Base-by-base conservation (phyloP, 225 moss, liverwort and hornwort genomes). In the Pleurozium schreberi region DNA sequence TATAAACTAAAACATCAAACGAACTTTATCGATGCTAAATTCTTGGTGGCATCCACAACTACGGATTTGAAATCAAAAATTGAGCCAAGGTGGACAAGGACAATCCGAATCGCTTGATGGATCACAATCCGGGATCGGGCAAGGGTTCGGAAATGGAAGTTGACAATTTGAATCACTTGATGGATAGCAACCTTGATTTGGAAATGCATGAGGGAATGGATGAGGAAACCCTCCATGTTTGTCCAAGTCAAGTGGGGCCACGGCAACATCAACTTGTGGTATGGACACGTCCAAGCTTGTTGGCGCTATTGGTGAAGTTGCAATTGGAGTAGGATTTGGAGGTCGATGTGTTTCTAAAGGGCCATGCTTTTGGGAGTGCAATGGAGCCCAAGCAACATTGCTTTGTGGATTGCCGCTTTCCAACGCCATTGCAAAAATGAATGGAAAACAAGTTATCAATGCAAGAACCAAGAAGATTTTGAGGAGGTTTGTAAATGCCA, bases 231-330 rank as follows among this genome's bases (percentile, higher is more conserved):
- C 4, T 3, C 18, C 3, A 28, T 45, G 10, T 38, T 45, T 45
- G 2, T 73, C 73, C 2, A 45, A 45, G 6, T 28, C 18, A 73
- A 45, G 10, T 43, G 5, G 73, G 28, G 10, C 3, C 1, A 0
- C 2, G 0, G 9, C 28, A 30, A 73, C 22, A 36, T 76, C 18
- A 31, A 14, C 8, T 52, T 34, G 14, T 14, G 36, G 53, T 36
- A 52, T 14, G 36, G 36, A 34, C 3, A 2, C 36, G 53, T 53
- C 14, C 14, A 23, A 12, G 3, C 23, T 76, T 0, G 5, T 8
- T 76, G 76, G 34, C 0, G 1, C 5, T 9, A 9, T 8, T 14
- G 36, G 5, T 2, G 1, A 1, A 76, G 2, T 34, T 23, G 1
- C 22, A 34, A 76, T 53, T 18, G 22, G 7, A 76, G 52, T 5